Evolutionary conservation across 306 rosid genomes (phyloP).

Genomic region (Adenanthera pavonina): DNA sequence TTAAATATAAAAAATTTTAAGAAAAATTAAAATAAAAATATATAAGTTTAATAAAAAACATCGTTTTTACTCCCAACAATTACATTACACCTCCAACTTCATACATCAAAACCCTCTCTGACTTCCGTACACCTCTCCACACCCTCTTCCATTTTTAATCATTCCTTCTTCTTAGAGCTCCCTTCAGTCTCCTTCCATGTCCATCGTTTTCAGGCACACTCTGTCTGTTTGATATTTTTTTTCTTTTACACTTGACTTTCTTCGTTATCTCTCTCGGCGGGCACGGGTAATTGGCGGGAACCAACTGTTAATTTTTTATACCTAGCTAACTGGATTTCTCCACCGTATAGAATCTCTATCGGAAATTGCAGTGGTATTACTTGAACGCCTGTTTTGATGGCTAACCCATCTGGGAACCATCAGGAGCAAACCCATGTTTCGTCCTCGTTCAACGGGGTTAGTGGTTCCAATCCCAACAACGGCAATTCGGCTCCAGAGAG

Average conservation of each 20-base stretch:
- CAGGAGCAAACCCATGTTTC: slow-evolving; percentile 76
- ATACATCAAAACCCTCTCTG: slow-evolving; percentile 49
- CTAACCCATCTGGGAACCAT: slow-evolving; percentile 65
- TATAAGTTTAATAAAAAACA: not conserved
- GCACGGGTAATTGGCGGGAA: slow-evolving; percentile 76
- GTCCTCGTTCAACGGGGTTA: slow-evolving; percentile 65
- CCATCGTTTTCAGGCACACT: slow-evolving; percentile 30
- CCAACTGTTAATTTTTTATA: slow-evolving; percentile 48
- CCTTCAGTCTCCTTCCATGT: slow-evolving; percentile 51
- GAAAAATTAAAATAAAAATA: too few species aligned
- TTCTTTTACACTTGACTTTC: not conserved
- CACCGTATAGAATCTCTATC: slow-evolving; percentile 17
- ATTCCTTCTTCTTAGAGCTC: slow-evolving; percentile 42
- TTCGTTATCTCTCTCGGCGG: slow-evolving; percentile 27
- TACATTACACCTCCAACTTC: slow-evolving; percentile 43
- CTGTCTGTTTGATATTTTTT: slow-evolving; percentile 19
- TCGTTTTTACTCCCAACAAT: not conserved
- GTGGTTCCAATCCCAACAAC: slow-evolving; percentile 52
- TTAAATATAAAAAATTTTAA: too few species aligned
- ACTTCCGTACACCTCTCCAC: slow-evolving; percentile 39
- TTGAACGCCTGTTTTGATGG: slow-evolving; percentile 55
- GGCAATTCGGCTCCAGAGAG: slow-evolving; percentile 76
- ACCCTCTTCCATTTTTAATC: slow-evolving; percentile 17
- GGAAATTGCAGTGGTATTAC: slow-evolving; percentile 21
- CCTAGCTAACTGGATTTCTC: slow-evolving; percentile 38